Percentiles rank a stretch among this genome's conserved stretches.
Evolutionary conservation across 257 asterid species (phyloP).

Genomic region (Fraxinus quadrangulata): DNA sequence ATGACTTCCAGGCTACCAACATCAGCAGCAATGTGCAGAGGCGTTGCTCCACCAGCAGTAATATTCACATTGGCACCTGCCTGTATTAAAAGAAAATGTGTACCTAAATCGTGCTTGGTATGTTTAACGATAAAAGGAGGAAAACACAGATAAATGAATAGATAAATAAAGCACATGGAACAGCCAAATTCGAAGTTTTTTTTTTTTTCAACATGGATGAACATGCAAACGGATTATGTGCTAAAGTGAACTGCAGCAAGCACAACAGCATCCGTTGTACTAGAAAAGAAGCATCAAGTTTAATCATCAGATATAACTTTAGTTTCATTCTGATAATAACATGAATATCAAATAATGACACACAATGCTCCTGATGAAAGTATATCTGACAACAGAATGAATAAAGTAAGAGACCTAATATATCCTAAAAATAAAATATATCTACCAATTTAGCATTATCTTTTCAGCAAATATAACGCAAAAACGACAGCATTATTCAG

Average conservation of each 20-base stretch:
- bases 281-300: background rate
- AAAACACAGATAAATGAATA: background rate
- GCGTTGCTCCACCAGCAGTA: constrained; percentile 88
- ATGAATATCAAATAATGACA: background rate
- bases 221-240: background rate
- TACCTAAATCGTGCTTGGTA: background rate
- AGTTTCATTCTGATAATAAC: background rate
- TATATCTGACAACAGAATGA: background rate
- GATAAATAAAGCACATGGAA: background rate
- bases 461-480: background rate
- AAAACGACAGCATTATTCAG: background rate
- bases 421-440: background rate
- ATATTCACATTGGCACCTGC: constrained; percentile 83
- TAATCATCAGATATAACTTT: background rate
- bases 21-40: constrained; percentile 94
- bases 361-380: background rate
- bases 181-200: background rate
- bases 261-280: background rate
- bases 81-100: constrained; percentile 44
- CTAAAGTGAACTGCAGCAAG: too few relatives aligned
- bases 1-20: constrained; percentile 69
- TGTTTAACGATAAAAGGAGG: background rate
- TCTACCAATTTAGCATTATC: background rate
- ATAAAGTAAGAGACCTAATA: too few relatives aligned
- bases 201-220: background rate